phyloP scores from a whole-genome alignment of 2,329 filamentous ascomycete species.

The Aspergillus phoenicis region DNA sequence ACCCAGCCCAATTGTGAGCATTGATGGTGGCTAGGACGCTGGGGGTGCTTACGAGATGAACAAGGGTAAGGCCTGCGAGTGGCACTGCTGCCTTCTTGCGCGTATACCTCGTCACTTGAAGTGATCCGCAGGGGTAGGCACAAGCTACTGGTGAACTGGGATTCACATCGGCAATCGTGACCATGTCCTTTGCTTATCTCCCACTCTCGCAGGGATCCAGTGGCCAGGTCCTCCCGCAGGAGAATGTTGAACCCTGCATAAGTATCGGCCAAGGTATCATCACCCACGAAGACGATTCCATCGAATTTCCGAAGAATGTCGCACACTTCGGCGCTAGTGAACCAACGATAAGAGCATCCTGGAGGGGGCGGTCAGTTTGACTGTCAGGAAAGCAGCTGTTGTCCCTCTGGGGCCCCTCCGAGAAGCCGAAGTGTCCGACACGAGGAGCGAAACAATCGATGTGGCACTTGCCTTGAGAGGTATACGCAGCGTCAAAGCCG shows the following conservation, averaged over 20 bases:
- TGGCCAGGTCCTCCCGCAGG: conserved; percentile 43
- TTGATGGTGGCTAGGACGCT: not conserved
- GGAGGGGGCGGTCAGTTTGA: conserved; percentile 19
- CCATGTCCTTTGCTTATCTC: conserved; percentile 37
- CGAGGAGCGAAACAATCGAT: not conserved
- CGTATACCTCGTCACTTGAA: conserved; percentile 30
- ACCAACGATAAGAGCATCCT: conserved; percentile 50
- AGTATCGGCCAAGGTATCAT: conserved; percentile 42
- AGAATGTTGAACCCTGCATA: conserved; percentile 52
- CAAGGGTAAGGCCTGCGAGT: conserved; percentile 23
- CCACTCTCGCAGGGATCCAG: conserved; percentile 45
- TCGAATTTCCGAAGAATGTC: conserved; percentile 50
- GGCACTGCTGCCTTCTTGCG: conserved; percentile 11
- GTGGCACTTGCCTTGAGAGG: conserved; percentile 34
- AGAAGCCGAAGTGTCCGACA: not conserved
- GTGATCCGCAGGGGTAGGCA: conserved; percentile 33
- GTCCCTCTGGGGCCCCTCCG: not conserved
- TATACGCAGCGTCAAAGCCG: conserved; percentile 46
- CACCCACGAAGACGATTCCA: conserved; percentile 46
- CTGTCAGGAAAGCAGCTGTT: not conserved
- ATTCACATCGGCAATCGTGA: conserved; percentile 42
- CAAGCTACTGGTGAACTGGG: conserved; percentile 41
- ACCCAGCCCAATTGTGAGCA: conserved; percentile 9
- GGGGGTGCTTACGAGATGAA: conserved; percentile 22
- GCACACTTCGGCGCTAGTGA: conserved; percentile 45